Evolutionary conservation across 2,329 filamentous ascomycete species (phyloP), one percentile per base, ranked within the genome.

Genomic region (Daldinia sp.): DNA sequence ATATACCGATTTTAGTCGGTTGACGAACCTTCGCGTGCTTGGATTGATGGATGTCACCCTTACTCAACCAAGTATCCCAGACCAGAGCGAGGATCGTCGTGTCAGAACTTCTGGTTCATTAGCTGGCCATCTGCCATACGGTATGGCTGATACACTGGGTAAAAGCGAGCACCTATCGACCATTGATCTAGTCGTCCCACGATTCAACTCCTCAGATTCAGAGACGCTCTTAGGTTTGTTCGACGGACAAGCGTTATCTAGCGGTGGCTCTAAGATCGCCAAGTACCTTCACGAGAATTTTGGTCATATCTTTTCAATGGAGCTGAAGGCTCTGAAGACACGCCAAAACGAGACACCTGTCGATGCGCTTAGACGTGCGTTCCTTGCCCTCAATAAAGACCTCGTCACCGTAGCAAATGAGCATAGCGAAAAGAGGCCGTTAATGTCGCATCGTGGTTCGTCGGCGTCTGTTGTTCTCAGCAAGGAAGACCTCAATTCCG

Each of bases 261-360:
- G 89, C 68, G 93, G 94, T 68, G 97, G 96, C 48, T 98, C 94
- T 69, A 97, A 97, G 82, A 93, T 99, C 74, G 94, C 96, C 72
- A 98, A 98, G 79, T 99, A 93, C 76, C 84, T 99, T 33, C 95
- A 99, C 77, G 96, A 99, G 81, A 95, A 98, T 77, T 98, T 99
- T 80, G 92, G 93, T 26, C 87, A 91, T 67, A 91, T 93, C 15
- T 96, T 99, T 75, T 88, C 88, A 5, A 87, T 91, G 61, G 95
- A 99, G 80, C 81, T 99, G 58, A 93, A 93, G 72, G 88, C 85
- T 65, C 79, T 97, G 42, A 92, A 91, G 74, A 83, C 82, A 7
- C 82, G 88, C n/a, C 81, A 86, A 35, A 84, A 88, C 33, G 96
- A 98, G 78, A 93, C 88, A 0, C 91, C 95, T 0, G 84, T 87